phyloP scores from a whole-genome alignment of 1,139 yeast genomes.

The Eremothecium sinecaudum region DNA sequence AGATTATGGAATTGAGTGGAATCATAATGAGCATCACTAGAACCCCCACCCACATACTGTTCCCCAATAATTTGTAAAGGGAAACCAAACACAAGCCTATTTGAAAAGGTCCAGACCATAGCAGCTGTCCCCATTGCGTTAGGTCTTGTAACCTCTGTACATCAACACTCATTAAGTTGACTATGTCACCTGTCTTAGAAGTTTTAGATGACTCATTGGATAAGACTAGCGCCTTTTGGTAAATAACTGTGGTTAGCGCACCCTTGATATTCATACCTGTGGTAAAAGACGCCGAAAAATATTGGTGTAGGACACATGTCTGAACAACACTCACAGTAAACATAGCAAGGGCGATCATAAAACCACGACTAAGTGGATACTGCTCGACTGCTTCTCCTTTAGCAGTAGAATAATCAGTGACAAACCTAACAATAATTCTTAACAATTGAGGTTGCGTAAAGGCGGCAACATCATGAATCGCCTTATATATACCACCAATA shows the following conservation, averaged over 20 bases:
- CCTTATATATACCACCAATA: constrained; percentile 71
- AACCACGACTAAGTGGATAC: constrained; percentile 64
- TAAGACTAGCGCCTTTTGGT: constrained; percentile 67
- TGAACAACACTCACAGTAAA: constrained; percentile 73
- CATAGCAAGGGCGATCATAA: constrained; percentile 77
- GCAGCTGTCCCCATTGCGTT: constrained; percentile 73
- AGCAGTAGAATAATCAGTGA: constrained; percentile 51
- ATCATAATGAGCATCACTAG: constrained; percentile 72
- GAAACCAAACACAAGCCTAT: constrained; percentile 69
- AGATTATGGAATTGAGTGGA: constrained; percentile 71
- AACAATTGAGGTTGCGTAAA: constrained; percentile 86
- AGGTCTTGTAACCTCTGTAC: constrained; percentile 89
- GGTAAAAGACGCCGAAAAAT: constrained; percentile 81
- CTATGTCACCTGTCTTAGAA: constrained; percentile 93
- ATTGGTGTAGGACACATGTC: constrained; percentile 83
- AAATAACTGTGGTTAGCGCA: constrained; percentile 67
- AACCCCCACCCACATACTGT: constrained; percentile 97
- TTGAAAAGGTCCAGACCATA: constrained; percentile 98
- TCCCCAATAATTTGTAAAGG: constrained; percentile 67
- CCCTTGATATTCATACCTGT: constrained; percentile 86
- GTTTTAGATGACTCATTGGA: constrained; percentile 77
- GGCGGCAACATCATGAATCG: constrained; percentile 67
- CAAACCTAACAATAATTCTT: constrained; percentile 67
- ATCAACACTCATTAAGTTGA: constrained; percentile 93
- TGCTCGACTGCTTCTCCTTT: constrained; percentile 27